phyloP scores from a whole-genome alignment of 1,139 yeast species.

The Maudiozyma humilis region DNA sequence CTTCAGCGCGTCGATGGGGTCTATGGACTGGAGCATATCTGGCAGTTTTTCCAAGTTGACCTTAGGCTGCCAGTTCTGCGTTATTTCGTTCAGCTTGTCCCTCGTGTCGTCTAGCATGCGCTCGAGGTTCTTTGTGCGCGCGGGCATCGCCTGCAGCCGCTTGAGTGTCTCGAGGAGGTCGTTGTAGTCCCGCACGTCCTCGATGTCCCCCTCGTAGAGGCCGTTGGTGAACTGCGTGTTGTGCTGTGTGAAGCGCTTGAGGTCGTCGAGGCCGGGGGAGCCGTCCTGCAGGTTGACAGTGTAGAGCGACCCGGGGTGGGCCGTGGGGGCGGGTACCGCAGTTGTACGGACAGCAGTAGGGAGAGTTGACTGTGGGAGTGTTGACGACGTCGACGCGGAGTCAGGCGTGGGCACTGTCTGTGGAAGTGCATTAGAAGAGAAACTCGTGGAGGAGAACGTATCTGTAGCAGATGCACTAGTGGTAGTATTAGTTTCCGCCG shows the following conservation, averaged over 20 bases:
- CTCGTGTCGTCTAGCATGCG: conserved; percentile 15
- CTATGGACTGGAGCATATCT: not conserved
- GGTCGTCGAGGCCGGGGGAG: not conserved
- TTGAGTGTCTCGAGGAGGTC: conserved; percentile 13
- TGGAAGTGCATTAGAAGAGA: not conserved
- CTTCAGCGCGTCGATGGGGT: conserved; percentile 6
- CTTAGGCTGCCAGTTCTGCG: conserved; percentile 18
- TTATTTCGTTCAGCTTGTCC: conserved; percentile 12
- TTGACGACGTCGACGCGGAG: not conserved
- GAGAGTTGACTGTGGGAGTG: not conserved
- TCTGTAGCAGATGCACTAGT: too few relatives aligned
- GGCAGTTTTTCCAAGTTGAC: conserved; percentile 11
- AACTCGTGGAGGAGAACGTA: too few relatives aligned
- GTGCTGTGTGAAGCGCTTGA: not conserved
- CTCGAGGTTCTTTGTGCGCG: conserved; percentile 12
- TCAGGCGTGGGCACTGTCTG: not conserved
- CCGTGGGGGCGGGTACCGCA: too few relatives aligned
- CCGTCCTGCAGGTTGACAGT: not conserved
- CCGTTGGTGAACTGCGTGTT: conserved; percentile 2
- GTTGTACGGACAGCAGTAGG: too few relatives aligned
- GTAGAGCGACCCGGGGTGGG: conserved; percentile 1
- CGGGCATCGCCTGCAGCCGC: conserved; percentile 12
- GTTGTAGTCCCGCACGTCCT: conserved; percentile 10
- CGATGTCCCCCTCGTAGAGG: conserved; percentile 18
- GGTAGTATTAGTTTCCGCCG: too few relatives aligned